Base-by-base conservation (phyloP, 495 filamentous ascomycete species). In the Hypoxylon fuscum region DNA sequence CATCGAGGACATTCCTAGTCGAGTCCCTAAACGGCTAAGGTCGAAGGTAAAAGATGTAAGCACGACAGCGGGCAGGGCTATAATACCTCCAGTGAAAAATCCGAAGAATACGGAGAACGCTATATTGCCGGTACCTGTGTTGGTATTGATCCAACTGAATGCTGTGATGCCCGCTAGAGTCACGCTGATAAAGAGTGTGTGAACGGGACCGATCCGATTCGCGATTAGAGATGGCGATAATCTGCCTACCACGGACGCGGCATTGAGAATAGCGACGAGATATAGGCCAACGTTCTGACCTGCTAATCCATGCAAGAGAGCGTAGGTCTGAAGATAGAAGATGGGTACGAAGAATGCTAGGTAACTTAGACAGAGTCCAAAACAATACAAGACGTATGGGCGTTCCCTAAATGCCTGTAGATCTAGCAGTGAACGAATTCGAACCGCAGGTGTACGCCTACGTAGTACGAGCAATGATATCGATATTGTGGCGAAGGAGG, bases 1-100 rank as follows among this genome's bases (percentile, higher is more conserved):
- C 0, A 79, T 74, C 64, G 88, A 89, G 4, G 80, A 75, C 87
- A 90, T 88, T 1, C 88, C 88, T 59, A 91, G 76, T n/a, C 87
- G 79, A 25, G 87, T 87, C 0, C 89, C 89, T 31, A 90, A 72
- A 17, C 84, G 71, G 20, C 79, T 77, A 22, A 88, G 72, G 43
- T 88, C 83, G 7, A 82, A 79, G 1, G 81, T 83, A 51, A 90
- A 72, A n/a, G 73, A 78, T 18, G 83, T 82, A 69, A 87, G 80
- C 12, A 87, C 81, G 0, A 84, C 83, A 0, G 86, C 84, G 0
- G 86, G 87, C 7, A 90, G 68, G 8, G 81, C 85, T 18, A 91
- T 86, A 46, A 91, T 85, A 0, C 84, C 79, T 14, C 89, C 89
- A 2, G 86, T 88, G 51, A 77, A 65, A 22, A 78, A 70, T 1